A percentile compares a stretch with the other conserved stretches of the same genome.
Conservation (phyloP, 2,329 filamentous ascomycete genomes). For the Fusarium sp. region DNA sequence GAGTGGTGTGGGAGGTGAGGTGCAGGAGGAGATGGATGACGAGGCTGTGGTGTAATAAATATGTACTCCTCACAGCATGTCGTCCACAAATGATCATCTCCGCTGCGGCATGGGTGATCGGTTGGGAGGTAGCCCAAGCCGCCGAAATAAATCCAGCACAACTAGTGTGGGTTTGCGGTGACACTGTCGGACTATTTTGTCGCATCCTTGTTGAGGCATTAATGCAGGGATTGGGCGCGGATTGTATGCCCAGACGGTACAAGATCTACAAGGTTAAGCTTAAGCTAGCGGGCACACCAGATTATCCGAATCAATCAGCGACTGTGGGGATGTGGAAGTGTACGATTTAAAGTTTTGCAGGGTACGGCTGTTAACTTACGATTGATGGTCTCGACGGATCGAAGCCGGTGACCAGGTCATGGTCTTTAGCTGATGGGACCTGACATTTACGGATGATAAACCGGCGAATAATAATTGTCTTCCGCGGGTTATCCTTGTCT, state of each 20-base stretch:
- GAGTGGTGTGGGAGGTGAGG: background rate
- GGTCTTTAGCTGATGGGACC: background rate
- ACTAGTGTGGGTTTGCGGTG: rapidly evolving
- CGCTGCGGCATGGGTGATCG: background rate
- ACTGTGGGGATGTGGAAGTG: conserved; percentile 3
- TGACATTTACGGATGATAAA: background rate
- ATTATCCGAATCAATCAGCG: conserved; percentile 10
- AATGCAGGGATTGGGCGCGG: conserved; percentile 16
- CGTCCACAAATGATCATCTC: background rate
- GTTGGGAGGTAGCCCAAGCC: too few species aligned
- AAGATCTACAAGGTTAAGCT: conserved; percentile 21
- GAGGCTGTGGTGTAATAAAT: conserved; percentile 23
- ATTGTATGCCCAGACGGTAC: conserved; percentile 7
- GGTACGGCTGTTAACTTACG: conserved; percentile 9
- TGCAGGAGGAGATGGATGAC: conserved; percentile 1
- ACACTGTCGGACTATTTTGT: background rate
- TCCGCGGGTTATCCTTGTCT: background rate
- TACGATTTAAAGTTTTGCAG: conserved; percentile 12
- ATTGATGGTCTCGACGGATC: conserved; percentile 4
- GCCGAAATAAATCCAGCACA: background rate
- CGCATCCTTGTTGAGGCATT: conserved; percentile 12
- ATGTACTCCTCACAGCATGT: conserved; percentile 1
- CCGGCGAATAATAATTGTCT: background rate
- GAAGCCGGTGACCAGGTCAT: background rate
- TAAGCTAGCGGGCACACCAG: background rate